Percentiles rank a stretch among this genome's conserved stretches.
These are phyloP conservation scores for Suhomyces taliae DNA, from an alignment of 1,139 yeast species.

Conservation along the genomic window DNA sequence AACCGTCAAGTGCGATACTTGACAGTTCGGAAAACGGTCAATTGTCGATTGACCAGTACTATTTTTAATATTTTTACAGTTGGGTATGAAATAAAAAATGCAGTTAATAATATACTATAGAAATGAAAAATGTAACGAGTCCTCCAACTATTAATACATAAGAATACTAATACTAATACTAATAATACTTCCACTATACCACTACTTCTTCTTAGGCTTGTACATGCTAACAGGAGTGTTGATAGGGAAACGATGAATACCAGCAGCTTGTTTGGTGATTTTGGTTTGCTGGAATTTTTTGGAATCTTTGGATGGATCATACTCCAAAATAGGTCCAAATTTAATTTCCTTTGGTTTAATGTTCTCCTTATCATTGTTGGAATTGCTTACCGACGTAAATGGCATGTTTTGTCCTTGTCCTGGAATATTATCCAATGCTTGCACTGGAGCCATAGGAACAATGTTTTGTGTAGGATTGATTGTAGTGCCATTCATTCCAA, in stretches of 20 bases:
- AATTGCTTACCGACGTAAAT: background rate
- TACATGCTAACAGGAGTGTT: constrained; percentile 37
- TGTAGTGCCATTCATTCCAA: background rate
- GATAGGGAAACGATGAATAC: constrained; percentile 32
- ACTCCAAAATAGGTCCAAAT: constrained; percentile 44
- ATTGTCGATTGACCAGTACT: too few species aligned
- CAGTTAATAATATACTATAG: background rate
- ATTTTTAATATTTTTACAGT: too few species aligned
- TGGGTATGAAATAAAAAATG: background rate
- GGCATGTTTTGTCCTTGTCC: background rate
- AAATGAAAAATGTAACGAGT: background rate
- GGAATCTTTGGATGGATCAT: constrained; percentile 41
- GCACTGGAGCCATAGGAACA: background rate
- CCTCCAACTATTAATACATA: too few species aligned
- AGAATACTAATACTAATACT: too few species aligned
- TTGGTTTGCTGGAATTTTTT: constrained; percentile 17
- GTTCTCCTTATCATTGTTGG: constrained; percentile 20
- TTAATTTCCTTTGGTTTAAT: constrained; percentile 31
- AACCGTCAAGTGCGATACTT: too few species aligned
- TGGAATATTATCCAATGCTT: background rate
- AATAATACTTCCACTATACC: too few species aligned
- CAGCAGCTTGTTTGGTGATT: constrained; percentile 19
- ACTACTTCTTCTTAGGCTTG: constrained; percentile 31
- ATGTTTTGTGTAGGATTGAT: background rate
- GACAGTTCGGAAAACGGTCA: too few species aligned